These are phyloP conservation scores for Hypoxylon crocopeplum DNA, from an alignment of 495 filamentous ascomycete genomes.

Conservation along the genomic window DNA sequence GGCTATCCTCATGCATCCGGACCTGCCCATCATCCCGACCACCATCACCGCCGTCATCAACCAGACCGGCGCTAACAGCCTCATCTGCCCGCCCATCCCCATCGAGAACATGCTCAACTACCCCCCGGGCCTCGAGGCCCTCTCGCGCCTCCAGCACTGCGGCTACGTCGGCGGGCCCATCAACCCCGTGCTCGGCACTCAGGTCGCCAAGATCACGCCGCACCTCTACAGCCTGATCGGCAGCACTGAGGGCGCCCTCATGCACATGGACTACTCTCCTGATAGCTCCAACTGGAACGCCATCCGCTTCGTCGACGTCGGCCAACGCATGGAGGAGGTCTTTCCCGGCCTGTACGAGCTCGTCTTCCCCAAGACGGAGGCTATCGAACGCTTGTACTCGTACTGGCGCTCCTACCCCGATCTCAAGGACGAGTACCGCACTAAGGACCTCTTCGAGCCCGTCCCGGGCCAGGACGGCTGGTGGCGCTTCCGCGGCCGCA, in stretches of 20 bases:
- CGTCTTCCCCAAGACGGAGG: constrained; percentile 31
- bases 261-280: constrained; percentile 31
- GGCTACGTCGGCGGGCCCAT: constrained; percentile 39
- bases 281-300: constrained; percentile 34
- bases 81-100: constrained; percentile 31
- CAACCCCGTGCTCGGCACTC: constrained; percentile 32
- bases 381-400: constrained; percentile 22
- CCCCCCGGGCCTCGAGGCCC: constrained; percentile 17
- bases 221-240: constrained; percentile 38
- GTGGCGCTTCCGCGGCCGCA: constrained; percentile 55
- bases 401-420: constrained; percentile 54
- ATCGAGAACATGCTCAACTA: constrained; percentile 38
- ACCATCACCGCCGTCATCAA: constrained; percentile 36
- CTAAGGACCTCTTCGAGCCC: constrained; percentile 58
- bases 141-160: constrained; percentile 33
- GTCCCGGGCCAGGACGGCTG: constrained; percentile 53
- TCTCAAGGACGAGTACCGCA: constrained; percentile 51
- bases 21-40: constrained; percentile 25
- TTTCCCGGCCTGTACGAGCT: constrained; percentile 38
- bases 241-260: constrained; percentile 36
- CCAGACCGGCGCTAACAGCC: constrained; percentile 27
- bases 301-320: constrained; percentile 37
- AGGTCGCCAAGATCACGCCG: constrained; percentile 31
- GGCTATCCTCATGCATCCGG: constrained; percentile 29
- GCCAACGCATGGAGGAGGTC: constrained; percentile 41